Evolutionary conservation across 345 rosid genomes (phyloP), one percentile per base, ranked within the genome.

Genomic region (Corchorus capsularis): DNA sequence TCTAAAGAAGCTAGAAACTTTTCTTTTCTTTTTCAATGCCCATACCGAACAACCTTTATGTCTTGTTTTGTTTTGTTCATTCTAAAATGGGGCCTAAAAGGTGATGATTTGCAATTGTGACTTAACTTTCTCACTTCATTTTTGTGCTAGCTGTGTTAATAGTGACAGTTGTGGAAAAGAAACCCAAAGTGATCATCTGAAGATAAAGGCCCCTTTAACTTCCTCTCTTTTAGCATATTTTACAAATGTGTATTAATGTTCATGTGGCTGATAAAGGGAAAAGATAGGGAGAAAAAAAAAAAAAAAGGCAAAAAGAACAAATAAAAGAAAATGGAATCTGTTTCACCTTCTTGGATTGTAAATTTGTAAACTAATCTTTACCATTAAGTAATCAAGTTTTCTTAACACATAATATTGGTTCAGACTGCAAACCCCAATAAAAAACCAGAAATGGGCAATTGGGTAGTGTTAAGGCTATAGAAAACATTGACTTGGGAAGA

Each of bases 111-210:
- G 20, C n/a, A n/a, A 11, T 52, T 22, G 62, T 43, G 52, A 64
- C 67, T 27, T 27, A 72, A 59, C 39, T 59, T 59, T 70, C 62
- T 37, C 70, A 22, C 14, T 72, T 72, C 68, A 39, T 75, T 34
- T 43, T 63, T 22, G 64, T 59, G 72, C 75, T 43, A 69, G 66
- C 55, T 71, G 71, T 56, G 59, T 63, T 65, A 59, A 80, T 4
- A 49, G 49, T 11, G 83, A 80, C 71, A 56, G 83, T 19, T 72
- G 59, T 72, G 52, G 77, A 61, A 80, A 72, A 53, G 78, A 60
- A 60, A 43, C 70, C 43, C 43, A 19, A 61, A 77, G 67, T 66
- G 57, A 66, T 60, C 74, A 41, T 67, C 56, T 41, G 64, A 39
- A 17, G 71, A 66, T 76, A 63, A 72, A 53, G 46, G 19, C 11